A percentile compares a stretch with the other conserved stretches of the same genome.
phyloP scores from a whole-genome alignment of 306 rosid species.

The Elaeagnus macrophylla region DNA sequence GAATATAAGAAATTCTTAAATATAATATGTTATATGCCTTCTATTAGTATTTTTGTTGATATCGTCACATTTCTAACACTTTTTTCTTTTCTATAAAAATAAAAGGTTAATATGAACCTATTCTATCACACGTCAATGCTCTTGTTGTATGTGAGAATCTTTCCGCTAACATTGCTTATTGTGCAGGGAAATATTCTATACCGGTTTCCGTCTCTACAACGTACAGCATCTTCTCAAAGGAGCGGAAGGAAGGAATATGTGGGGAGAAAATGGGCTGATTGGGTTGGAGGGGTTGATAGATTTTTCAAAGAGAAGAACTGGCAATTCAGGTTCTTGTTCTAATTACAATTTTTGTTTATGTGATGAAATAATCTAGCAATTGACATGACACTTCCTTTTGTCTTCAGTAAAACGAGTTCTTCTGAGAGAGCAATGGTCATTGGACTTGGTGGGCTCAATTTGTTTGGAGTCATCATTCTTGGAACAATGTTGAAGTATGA shows the following conservation, averaged over 20 bases:
- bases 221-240: constrained; percentile 71
- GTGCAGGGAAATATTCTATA: constrained; percentile 94
- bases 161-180: constrained; percentile 31
- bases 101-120: no score
- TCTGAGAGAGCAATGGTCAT: constrained; percentile 78
- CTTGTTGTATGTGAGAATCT: no score
- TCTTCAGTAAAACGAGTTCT: constrained; percentile 53
- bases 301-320: constrained; percentile 72
- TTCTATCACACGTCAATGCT: no score
- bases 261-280: constrained; percentile 89
- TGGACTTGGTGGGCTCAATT: constrained; percentile 92
- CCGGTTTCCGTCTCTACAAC: constrained; percentile 88
- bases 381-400: constrained; percentile 15
- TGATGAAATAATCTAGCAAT: constrained; percentile 12
- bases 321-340: constrained; percentile 67
- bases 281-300: constrained; percentile 75
- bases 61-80: no score
- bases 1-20: no score
- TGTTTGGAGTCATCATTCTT: constrained; percentile 85
- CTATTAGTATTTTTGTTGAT: no score
- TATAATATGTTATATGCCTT: no score
- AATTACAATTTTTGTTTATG: neutral
- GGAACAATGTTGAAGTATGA: constrained; percentile 93
- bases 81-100: no score
- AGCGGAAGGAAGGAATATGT: constrained; percentile 81